Percentiles rank a stretch among this genome's conserved stretches.
Conservation (phyloP, 176 grass and related monocot species). For the Calamus simplicifolius region DNA sequence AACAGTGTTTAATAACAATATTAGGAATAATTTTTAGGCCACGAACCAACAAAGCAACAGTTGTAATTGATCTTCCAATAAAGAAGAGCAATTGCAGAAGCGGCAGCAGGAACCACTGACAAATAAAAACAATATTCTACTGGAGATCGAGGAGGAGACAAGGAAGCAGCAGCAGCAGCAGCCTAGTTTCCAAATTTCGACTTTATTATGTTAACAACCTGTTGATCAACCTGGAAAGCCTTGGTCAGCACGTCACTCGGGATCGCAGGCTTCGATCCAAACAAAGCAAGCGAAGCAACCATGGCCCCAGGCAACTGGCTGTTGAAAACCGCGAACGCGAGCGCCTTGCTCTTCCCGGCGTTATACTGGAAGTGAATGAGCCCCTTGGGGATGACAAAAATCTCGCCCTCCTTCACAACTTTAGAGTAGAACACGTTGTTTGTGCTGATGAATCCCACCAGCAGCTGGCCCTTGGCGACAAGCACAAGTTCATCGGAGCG, state of each 20-base stretch:
- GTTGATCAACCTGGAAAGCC: constrained; percentile 35
- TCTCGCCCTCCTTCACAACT: constrained; percentile 34
- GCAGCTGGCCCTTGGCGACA: constrained; percentile 31
- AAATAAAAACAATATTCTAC: too few relatives aligned
- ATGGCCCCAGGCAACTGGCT: constrained; percentile 47
- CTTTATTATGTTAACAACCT: constrained; percentile 36
- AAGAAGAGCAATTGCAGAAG: too few relatives aligned
- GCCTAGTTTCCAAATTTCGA: constrained; percentile 42
- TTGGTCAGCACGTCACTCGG: constrained; percentile 41
- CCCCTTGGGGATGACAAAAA: constrained; percentile 60
- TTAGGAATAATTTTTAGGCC: too few relatives aligned
- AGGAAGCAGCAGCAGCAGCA: too few relatives aligned
- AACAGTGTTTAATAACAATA: too few relatives aligned
- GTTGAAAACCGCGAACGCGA: constrained; percentile 44
- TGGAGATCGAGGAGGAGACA: too few relatives aligned
- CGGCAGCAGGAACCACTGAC: too few relatives aligned
- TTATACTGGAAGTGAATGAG: constrained; percentile 81
- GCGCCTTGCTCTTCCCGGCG: constrained; percentile 24
- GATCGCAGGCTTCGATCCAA: constrained; percentile 48
- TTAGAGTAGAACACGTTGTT: constrained; percentile 41
- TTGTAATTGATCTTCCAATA: too few relatives aligned
- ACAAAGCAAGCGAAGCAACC: constrained; percentile 30
- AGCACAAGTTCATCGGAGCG: constrained; percentile 55
- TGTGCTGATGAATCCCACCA: constrained; percentile 69
- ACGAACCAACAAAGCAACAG: too few relatives aligned